Base-by-base conservation (phyloP, 352 stramenopile genomes). In the Globisporangium uncinulatum region DNA sequence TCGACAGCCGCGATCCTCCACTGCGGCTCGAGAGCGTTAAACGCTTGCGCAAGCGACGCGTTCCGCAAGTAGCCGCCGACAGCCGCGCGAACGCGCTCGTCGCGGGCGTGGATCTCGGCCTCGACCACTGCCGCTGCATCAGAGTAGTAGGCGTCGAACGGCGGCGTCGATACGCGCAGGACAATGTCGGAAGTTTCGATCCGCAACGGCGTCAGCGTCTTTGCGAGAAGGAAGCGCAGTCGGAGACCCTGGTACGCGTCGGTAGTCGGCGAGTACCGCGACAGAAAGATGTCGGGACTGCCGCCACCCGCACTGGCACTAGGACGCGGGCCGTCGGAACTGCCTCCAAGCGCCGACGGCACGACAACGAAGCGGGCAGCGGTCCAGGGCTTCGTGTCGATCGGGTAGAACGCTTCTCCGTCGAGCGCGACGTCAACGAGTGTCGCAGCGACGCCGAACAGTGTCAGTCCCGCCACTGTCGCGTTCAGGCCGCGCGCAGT, bases 371-470 rank as follows among this genome's bases (percentile, higher is more conserved):
- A 32, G 17, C 37, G 46, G 3, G 63, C 50, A 11, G 42, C 47
- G 6, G 71, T 41, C 67, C 63, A 75, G 8, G 67, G 64, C 37
- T 50, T 69, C 2, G 66, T 46, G 36, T 75, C 67, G n/a, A 75
- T 54, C 15, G 47, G 57, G 45, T 70, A 70, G 53, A 75, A 69
- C 8, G 19, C 10, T 37, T 75, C 67, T 9, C 67, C 67, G 17
- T 72, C 67, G 29, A 71, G 41, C 13, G 20, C 21, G 2, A 61
- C 52, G 32, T 61, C 59, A 0, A 70, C 20, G 9, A 75, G 24
- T 29, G 60, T 19, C 54, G 66, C 60, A 2, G 54, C 48, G 2
- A 43, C 19, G 8, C 57, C 67, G 51, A 75, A 75, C 10, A 71
- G 41, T 14, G 54, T 46, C 3, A 75, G 54, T 51, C 43, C 65